Evolutionary conservation across 2,329 filamentous ascomycete species (phyloP), one percentile per base, ranked within the genome.

Genomic region (Akanthomyces uredinophilus): DNA sequence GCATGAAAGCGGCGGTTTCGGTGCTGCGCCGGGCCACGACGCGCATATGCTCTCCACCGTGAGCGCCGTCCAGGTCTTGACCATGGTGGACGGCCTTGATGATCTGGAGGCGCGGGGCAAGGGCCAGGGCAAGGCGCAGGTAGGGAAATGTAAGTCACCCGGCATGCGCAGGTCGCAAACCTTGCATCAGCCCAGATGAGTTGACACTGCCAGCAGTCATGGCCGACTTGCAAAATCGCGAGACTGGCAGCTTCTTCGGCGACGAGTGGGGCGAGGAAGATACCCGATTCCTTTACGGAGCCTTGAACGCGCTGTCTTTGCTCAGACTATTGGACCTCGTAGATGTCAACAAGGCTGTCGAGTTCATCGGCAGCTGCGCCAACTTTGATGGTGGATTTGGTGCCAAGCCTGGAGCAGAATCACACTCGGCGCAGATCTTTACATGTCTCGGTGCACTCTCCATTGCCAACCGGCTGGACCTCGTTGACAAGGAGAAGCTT

Each of bases 231-330:
- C 95, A 99, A 71, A 89, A 96, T 72, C 80, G 78, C 22, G 80
- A 89, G 61, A 91, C 89, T 4, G 95, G 95, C 63, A 95, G 91
- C 0, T 98, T 99, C 74, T 86, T 89, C 60, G 95, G 95, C 55
- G 95, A 99, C 71, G 89, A 96, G 74, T 99, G 93, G 93, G 95
- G 95, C 37, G 95, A 99, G 75, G 88, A 90, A 65, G 95, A 99
- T 75, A 98, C 95, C 0, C 87, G 95, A 27, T 99, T 99, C 72
- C 81, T 99, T 13, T 98, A 96, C 72, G 90, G 89, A 41, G 92
- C 92, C 8, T 81, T 99, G 61, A 96, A 96, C 72, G 91, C 92
- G 0, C 81, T 99, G 18, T 97, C 94, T 0, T 84, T 99, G 11
- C 82, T 99, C 20, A 84, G 85, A 6, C 81, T 93, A 41, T 77